Evolutionary conservation across 176 grass and related monocot species (phyloP).

Genomic region (Urochloa ruziziensis): DNA sequence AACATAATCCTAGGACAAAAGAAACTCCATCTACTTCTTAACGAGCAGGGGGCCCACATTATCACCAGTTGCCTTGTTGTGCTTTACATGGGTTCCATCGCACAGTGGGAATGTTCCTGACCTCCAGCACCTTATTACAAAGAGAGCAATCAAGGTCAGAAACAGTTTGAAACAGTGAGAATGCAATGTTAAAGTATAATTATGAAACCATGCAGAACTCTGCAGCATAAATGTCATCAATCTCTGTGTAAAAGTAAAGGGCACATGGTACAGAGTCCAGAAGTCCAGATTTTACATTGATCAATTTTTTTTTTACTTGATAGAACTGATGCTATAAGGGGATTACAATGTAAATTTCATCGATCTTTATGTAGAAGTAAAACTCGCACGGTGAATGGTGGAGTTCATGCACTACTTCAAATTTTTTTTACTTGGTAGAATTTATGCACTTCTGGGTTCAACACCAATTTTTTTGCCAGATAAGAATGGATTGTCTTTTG

Average conservation of each 20-base stretch:
- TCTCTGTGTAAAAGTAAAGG: background rate
- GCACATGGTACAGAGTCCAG: no score
- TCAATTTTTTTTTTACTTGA: no score
- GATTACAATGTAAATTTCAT: no score
- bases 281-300: no score
- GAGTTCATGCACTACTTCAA: no score
- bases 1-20: background rate
- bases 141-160: background rate
- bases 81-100: constrained; percentile 87
- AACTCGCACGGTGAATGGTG: no score
- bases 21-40: constrained; percentile 57
- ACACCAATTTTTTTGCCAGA: no score
- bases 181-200: background rate
- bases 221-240: background rate
- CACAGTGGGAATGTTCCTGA: constrained; percentile 93
- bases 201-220: background rate
- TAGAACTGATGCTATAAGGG: no score
- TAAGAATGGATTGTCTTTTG: background rate
- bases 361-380: no score
- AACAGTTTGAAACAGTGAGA: background rate
- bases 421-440: no score
- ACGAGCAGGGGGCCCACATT: constrained; percentile 88
- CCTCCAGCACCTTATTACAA: constrained; percentile 77
- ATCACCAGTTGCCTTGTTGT: constrained; percentile 96
- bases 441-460: no score